A percentile compares a stretch with the other conserved stretches of the same genome.
Evolutionary conservation across 2,329 filamentous ascomycete genomes (phyloP).

Genomic region (Metarhizium humberi): DNA sequence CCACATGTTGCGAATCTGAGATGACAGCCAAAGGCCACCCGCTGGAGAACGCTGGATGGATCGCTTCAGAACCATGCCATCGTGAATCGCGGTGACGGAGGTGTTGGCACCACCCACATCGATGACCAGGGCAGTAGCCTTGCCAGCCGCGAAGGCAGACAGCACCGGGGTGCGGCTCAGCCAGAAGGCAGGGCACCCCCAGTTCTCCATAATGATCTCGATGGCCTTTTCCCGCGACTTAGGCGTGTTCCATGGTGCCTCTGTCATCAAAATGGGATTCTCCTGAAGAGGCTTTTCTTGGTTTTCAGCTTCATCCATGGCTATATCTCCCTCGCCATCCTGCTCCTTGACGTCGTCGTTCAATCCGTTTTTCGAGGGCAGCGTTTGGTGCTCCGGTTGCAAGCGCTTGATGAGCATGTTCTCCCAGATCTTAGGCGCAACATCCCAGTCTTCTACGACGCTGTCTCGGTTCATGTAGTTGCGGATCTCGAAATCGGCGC

Average conservation of each 20-base stretch:
- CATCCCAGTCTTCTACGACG: conserved; percentile 94
- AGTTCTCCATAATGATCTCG: conserved; percentile 94
- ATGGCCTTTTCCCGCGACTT: conserved; percentile 91
- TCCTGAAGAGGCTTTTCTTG: conserved; percentile 77
- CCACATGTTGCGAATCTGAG: conserved; percentile 78
- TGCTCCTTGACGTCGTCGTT: conserved; percentile 57
- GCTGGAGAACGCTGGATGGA: conserved; percentile 77
- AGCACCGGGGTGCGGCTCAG: conserved; percentile 82
- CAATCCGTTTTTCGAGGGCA: conserved; percentile 66
- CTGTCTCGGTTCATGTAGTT: conserved; percentile 89
- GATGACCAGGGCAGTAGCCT: conserved; percentile 84
- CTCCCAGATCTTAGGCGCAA: conserved; percentile 83
- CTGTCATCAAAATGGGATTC: conserved; percentile 85
- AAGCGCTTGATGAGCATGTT: conserved; percentile 82
- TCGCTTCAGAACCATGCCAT: conserved; percentile 89
- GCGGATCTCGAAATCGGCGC: conserved; percentile 68
- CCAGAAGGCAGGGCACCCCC: conserved; percentile 93
- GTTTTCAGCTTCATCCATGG: conserved; percentile 42
- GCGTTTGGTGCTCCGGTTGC: conserved; percentile 63
- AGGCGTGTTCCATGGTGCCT: conserved; percentile 82
- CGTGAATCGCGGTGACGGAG: conserved; percentile 83
- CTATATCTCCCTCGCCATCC: conserved; percentile 52
- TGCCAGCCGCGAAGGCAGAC: conserved; percentile 84
- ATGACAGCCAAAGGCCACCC: conserved; percentile 82
- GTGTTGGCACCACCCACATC: conserved; percentile 86